Conservation (phyloP, 2,329 filamentous ascomycete species). For the Pseudocercospora vitis region DNA sequence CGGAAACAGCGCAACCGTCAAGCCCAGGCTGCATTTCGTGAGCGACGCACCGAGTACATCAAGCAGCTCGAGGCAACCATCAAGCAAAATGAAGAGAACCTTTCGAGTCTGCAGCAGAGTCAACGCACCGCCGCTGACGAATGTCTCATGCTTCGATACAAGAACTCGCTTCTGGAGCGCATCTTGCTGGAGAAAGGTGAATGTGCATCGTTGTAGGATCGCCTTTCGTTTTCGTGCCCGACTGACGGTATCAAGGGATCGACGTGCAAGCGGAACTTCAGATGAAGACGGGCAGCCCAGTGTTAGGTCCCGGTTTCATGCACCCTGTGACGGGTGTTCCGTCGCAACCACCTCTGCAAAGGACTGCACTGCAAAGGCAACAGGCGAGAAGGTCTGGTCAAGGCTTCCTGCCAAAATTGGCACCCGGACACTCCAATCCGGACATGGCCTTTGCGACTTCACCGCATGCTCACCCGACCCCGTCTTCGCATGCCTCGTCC, state of each 20-base stretch:
- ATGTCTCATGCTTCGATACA: conserved; percentile 96
- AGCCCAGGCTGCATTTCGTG: conserved; percentile 94
- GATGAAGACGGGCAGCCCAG: conserved; percentile 86
- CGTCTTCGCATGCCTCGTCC: conserved; percentile 75
- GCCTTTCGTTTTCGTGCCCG: not conserved
- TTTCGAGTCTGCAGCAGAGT: conserved; percentile 88
- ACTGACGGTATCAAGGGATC: conserved; percentile 63
- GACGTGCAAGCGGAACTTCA: conserved; percentile 95
- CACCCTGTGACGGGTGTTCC: conserved; percentile 43
- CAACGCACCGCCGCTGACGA: conserved; percentile 94
- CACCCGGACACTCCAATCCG: conserved; percentile 44
- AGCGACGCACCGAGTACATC: conserved; percentile 97
- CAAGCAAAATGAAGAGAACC: conserved; percentile 90
- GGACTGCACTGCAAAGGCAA: conserved; percentile 77
- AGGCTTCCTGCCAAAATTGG: conserved; percentile 36
- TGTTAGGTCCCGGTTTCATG: conserved; percentile 63
- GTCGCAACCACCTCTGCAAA: conserved; percentile 63
- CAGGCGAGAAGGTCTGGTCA: conserved; percentile 40
- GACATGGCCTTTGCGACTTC: conserved; percentile 52
- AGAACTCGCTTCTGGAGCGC: conserved; percentile 93
- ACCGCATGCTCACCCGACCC: conserved; percentile 76
- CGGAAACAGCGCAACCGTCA: conserved; percentile 96
- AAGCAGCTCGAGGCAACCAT: conserved; percentile 98
- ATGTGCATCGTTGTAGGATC: not conserved
- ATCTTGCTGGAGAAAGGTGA: conserved; percentile 94